Conservation (phyloP, 345 rosid genomes). For the Salix dunnii region DNA sequence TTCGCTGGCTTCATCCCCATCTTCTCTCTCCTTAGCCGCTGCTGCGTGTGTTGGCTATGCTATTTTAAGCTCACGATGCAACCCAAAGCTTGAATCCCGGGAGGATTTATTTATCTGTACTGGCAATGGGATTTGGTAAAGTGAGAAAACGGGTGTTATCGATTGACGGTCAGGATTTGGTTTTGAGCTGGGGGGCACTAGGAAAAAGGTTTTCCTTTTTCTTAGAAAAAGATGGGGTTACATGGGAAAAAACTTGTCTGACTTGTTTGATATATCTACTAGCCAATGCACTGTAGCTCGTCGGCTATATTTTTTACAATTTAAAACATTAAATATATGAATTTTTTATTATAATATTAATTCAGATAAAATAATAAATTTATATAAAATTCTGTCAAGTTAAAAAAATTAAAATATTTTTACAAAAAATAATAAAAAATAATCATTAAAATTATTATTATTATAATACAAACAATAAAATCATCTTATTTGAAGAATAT, state of each 20-base stretch:
- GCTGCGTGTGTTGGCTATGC: neutral
- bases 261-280: neutral
- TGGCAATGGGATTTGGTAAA: neutral
- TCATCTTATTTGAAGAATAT: no score
- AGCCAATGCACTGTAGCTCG: no score
- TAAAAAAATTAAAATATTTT: no score
- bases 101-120: neutral
- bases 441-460: no score
- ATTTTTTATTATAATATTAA: no score
- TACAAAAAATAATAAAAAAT: no score
- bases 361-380: no score
- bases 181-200: neutral
- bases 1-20: conserved; percentile 33
- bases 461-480: no score
- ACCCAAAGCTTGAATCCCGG: neutral
- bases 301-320: no score
- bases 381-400: no score
- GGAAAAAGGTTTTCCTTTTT: neutral
- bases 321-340: no score
- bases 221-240: no score
- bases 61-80: neutral
- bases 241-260: neutral
- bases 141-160: neutral
- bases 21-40: neutral
- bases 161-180: conserved; percentile 1